Base-by-base conservation (phyloP, 352 stramenopile species). In the Stramenopiles sp. region DNA sequence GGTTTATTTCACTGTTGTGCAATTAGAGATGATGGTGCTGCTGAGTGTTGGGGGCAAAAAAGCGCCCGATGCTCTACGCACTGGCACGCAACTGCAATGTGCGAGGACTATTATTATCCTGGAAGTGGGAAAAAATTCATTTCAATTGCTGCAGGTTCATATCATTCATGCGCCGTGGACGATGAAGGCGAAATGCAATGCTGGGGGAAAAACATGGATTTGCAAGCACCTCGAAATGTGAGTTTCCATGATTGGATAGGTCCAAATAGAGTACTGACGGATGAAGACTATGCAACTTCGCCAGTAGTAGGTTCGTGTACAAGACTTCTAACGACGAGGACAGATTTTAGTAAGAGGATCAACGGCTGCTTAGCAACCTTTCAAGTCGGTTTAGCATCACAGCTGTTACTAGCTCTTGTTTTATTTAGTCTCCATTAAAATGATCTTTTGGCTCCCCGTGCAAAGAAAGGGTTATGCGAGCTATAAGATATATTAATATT, bases 41-140 rank as follows among this genome's bases (percentile, higher is more conserved):
- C 71, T 33, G 71, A 78, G 71, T 78, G 71, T 78, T 78, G 71
- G 71, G 71, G 71, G 4, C 4, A 78, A 78, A 14, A 78, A 78
- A 78, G 30, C 22, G 71, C 71, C 1, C 71, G 71, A 8, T 78
- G 71, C 22, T 33, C 30, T 14, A 78, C 4, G 4, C 22, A 78
- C 22, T 78, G 31, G 30, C 71, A 78, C 14, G 71, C 4, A 31
- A 14, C 71, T 8, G 4, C 71, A 31, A 14, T 14, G 4, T 78
- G 71, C 22, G 71, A 78, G 14, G 4, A 4, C 4, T 78, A 78
- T 78, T 78, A 78, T 78, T 78, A 78, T 78, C 71, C 71, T 14
- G 71, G 71, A 4, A 33, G 31, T 31, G 71, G 71, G 4, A 78
- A 78, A 78, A 78, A 33, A 33, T 78, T 33, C 71, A 33, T 78